Evolutionary conservation across 2,329 filamentous ascomycete species (phyloP).

Genomic region (Lecanicillium sp.): DNA sequence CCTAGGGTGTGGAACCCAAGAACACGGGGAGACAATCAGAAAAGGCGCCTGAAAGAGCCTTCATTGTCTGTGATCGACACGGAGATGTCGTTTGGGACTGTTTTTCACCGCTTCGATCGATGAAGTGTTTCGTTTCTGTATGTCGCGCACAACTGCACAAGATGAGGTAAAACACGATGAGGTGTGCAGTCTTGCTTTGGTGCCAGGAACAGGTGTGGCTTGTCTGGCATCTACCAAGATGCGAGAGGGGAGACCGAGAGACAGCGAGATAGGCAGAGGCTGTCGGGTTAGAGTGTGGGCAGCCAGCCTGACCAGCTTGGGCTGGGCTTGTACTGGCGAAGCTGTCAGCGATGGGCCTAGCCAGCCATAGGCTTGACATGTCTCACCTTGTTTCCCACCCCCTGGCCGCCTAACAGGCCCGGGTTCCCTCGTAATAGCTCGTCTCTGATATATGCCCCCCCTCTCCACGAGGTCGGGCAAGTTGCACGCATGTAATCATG

Average conservation of each 20-base stretch:
- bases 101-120: constrained; percentile 12
- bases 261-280: too few relatives aligned
- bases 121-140: constrained; percentile 12
- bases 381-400: constrained; percentile 10
- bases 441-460: too few relatives aligned
- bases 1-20: too few relatives aligned
- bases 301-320: too few relatives aligned
- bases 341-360: background rate
- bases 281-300: too few relatives aligned
- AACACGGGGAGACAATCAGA: too few relatives aligned
- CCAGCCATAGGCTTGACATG: background rate
- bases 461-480: too few relatives aligned
- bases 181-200: constrained; percentile 5
- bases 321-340: too few relatives aligned
- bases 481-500: too few relatives aligned
- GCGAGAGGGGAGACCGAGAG: background rate
- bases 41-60: too few relatives aligned
- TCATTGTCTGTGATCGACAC: background rate
- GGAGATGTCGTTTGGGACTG: background rate
- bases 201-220: constrained; percentile 9
- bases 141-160: constrained; percentile 4
- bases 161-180: constrained; percentile 14
- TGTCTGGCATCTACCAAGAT: background rate
- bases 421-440: too few relatives aligned
- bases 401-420: too few relatives aligned